Percentiles rank a stretch among this genome's conserved stretches.
These are phyloP conservation scores for Candida golubevii DNA, from an alignment of 805 yeast genomes.

Conservation along the genomic window DNA sequence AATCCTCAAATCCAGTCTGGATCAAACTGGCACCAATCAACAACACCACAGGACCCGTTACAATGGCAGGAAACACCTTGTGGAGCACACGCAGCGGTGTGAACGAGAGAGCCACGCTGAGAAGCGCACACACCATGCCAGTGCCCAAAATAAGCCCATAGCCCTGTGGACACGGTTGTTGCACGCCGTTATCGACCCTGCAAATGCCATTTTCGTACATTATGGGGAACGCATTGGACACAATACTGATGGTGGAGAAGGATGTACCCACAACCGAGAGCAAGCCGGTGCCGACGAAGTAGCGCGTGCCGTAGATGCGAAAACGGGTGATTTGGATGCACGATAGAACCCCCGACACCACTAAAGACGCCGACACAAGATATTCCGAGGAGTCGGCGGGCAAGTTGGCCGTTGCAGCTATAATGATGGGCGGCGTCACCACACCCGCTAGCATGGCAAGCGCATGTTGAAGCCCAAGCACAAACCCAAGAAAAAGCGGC, in stretches of 20 bases:
- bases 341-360: slow-evolving; percentile 53
- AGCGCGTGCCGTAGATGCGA: slow-evolving; percentile 67
- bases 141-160: slow-evolving; percentile 86
- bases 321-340: slow-evolving; percentile 75
- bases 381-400: slow-evolving; percentile 34
- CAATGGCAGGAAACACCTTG: slow-evolving; percentile 79
- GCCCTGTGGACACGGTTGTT: slow-evolving; percentile 81
- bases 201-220: slow-evolving; percentile 75
- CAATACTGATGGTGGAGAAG: slow-evolving; percentile 83
- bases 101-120: slow-evolving; percentile 72
- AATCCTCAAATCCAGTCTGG: slow-evolving; percentile 71
- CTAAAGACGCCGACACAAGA: slow-evolving; percentile 36
- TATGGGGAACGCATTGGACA: slow-evolving; percentile 67
- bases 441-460: slow-evolving; percentile 91
- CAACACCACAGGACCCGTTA: slow-evolving; percentile 90
- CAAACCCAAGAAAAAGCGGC: slow-evolving; percentile 72
- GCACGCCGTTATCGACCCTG: slow-evolving; percentile 56
- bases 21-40: slow-evolving; percentile 73
- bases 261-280: slow-evolving; percentile 89
- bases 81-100: slow-evolving; percentile 70
- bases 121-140: slow-evolving; percentile 68
- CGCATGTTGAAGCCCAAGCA: slow-evolving; percentile 85
- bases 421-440: slow-evolving; percentile 76
- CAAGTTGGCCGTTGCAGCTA: slow-evolving; percentile 60
- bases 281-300: slow-evolving; percentile 82